Percentiles rank a stretch among this genome's conserved stretches.
phyloP scores from a whole-genome alignment of 2,329 filamentous ascomycete species.

The Hypoxylon sp. region DNA sequence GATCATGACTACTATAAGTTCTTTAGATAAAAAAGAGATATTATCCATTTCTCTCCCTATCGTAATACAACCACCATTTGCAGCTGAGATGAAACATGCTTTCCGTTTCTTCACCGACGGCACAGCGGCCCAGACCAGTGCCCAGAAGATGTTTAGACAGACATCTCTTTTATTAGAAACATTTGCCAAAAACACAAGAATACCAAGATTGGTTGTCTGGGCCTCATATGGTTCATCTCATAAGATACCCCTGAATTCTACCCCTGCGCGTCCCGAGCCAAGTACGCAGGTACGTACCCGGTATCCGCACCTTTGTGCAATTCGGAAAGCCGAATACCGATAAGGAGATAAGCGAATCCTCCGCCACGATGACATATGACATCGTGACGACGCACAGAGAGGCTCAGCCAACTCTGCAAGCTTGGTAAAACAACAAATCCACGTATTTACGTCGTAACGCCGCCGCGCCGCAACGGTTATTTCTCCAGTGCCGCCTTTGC shows the following conservation, averaged over 20 bases:
- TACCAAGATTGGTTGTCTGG: slow-evolving; percentile 45
- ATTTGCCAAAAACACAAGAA: slow-evolving; percentile 1
- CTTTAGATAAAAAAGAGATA: not conserved
- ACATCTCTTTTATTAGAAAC: not conserved
- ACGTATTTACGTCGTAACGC: not conserved
- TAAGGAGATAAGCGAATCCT: slow-evolving; percentile 9
- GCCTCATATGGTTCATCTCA: slow-evolving; percentile 11
- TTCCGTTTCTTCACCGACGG: not conserved
- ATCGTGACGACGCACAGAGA: slow-evolving; percentile 35
- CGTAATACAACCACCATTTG: not conserved
- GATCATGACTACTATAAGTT: not conserved
- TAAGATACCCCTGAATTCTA: not conserved
- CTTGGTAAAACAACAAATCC: slow-evolving; percentile 3
- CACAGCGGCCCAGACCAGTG: slow-evolving; percentile 1
- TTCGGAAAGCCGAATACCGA: slow-evolving; percentile 6
- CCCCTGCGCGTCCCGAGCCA: too few relatives aligned
- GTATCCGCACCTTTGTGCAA: too few relatives aligned
- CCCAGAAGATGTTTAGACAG: not conserved
- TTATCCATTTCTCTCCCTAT: not conserved
- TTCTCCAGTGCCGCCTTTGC: not conserved
- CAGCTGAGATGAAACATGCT: not conserved
- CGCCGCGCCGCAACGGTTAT: too few relatives aligned
- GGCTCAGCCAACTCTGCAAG: slow-evolving; percentile 28
- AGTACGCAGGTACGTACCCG: not conserved
- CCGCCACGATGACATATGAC: slow-evolving; percentile 36